Evolutionary conservation across 139 green algal genomes (phyloP).

Genomic region (Closterium sp.): DNA sequence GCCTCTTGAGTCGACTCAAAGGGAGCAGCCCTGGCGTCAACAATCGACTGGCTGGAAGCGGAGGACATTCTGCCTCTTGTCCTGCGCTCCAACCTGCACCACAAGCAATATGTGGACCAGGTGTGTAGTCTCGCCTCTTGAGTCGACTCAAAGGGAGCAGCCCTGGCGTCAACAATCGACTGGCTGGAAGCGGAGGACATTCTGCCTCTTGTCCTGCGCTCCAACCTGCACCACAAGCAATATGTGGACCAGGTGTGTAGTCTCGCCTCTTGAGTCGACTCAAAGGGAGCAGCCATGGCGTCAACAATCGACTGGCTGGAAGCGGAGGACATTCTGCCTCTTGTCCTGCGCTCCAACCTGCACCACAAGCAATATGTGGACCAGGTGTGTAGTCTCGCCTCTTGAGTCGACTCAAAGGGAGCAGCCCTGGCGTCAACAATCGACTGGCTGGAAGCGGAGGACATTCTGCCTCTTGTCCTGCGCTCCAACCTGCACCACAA

Average conservation of each 20-base stretch:
- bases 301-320: slow-evolving; percentile 66
- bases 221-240: slow-evolving; percentile 86
- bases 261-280: no score
- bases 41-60: slow-evolving; percentile 66
- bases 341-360: slow-evolving; percentile 77
- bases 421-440: slow-evolving; percentile 8
- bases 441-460: slow-evolving; percentile 67
- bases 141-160: not conserved
- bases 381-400: slow-evolving; percentile 61
- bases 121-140: slow-evolving; percentile 52
- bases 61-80: slow-evolving; percentile 69
- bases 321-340: slow-evolving; percentile 63
- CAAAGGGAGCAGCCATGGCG: not conserved
- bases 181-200: slow-evolving; percentile 73
- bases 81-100: slow-evolving; percentile 81
- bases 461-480: slow-evolving; percentile 73
- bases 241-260: slow-evolving; percentile 78
- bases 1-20: not conserved
- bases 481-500: slow-evolving; percentile 81
- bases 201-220: slow-evolving; percentile 70
- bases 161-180: slow-evolving; percentile 9
- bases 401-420: not conserved
- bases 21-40: not conserved
- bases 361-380: slow-evolving; percentile 89
- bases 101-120: slow-evolving; percentile 84